Evolutionary conservation across 179 eudicot species (phyloP).

Genomic region (Spinacia oleracea): DNA sequence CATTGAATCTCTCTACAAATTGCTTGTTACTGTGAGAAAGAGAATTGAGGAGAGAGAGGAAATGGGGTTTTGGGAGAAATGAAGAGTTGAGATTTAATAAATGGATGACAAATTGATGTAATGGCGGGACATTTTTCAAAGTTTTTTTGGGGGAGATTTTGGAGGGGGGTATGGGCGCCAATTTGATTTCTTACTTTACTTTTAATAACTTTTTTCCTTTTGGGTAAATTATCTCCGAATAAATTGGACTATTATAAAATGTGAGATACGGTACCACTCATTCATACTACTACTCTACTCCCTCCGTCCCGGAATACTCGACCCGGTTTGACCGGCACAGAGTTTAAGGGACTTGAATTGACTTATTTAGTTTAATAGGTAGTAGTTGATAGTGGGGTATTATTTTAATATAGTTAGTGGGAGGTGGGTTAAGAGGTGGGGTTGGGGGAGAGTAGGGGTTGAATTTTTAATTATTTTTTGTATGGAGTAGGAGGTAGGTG

Average conservation of each 20-base stretch:
- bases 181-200: not conserved
- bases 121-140: conserved; percentile 31
- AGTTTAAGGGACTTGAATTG: too few relatives aligned
- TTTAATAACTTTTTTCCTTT: not conserved
- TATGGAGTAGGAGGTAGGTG: too few relatives aligned
- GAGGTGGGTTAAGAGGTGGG: too few relatives aligned
- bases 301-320: too few relatives aligned
- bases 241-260: not conserved
- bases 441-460: too few relatives aligned
- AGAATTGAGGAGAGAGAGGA: conserved; percentile 3
- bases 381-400: too few relatives aligned
- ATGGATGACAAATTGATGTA: not conserved
- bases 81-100: not conserved
- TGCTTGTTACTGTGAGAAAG: not conserved
- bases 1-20: conserved; percentile 15
- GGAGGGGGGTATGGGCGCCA: conserved; percentile 1
- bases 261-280: not conserved
- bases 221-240: not conserved
- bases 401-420: too few relatives aligned
- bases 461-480: too few relatives aligned
- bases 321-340: too few relatives aligned
- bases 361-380: too few relatives aligned
- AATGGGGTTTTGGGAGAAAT: conserved; percentile 11
- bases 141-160: conserved; percentile 10
- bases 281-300: too few relatives aligned